These are phyloP conservation scores for Erysimum pusillum DNA, from an alignment of 441 rosid genomes.

Conservation along the genomic window DNA sequence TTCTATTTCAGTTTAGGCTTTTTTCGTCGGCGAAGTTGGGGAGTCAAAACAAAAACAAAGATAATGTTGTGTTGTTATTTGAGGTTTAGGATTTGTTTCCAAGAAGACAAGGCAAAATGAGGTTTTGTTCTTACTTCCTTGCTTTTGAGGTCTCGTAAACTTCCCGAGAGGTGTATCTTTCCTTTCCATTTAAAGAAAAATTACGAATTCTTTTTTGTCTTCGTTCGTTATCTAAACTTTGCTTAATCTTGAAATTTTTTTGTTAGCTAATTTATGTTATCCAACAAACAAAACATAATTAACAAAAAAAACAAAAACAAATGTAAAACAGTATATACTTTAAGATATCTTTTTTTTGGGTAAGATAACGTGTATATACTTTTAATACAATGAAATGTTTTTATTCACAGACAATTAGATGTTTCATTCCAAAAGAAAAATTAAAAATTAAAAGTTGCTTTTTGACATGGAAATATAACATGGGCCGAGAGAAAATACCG, in stretches of 20 bases:
- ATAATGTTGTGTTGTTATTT: slow-evolving; percentile 37
- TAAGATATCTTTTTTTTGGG: too few relatives aligned
- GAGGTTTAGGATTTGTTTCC: slow-evolving; percentile 32
- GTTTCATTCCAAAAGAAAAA: too few relatives aligned
- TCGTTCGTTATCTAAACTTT: not conserved
- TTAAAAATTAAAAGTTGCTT: too few relatives aligned
- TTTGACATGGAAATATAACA: not conserved
- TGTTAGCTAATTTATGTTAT: too few relatives aligned
- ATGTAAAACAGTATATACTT: too few relatives aligned
- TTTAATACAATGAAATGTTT: too few relatives aligned
- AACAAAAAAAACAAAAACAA: too few relatives aligned
- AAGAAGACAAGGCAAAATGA: slow-evolving; percentile 5
- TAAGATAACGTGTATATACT: too few relatives aligned
- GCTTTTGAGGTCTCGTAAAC: slow-evolving; percentile 19
- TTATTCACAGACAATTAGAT: too few relatives aligned
- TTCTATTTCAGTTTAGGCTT: slow-evolving; percentile 44
- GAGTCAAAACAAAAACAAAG: slow-evolving; percentile 20
- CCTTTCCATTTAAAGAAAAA: not conserved
- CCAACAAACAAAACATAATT: too few relatives aligned
- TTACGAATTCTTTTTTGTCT: not conserved
- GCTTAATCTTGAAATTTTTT: too few relatives aligned
- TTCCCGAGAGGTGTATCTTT: slow-evolving; percentile 23
- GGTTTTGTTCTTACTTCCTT: slow-evolving; percentile 38
- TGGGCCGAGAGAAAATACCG: slow-evolving; percentile 29
- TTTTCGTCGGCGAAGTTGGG: slow-evolving; percentile 21